Evolutionary conservation across 2,329 filamentous ascomycete species (phyloP), one percentile per base, ranked within the genome.

Genomic region (Cylindrodendrum hubeiense): DNA sequence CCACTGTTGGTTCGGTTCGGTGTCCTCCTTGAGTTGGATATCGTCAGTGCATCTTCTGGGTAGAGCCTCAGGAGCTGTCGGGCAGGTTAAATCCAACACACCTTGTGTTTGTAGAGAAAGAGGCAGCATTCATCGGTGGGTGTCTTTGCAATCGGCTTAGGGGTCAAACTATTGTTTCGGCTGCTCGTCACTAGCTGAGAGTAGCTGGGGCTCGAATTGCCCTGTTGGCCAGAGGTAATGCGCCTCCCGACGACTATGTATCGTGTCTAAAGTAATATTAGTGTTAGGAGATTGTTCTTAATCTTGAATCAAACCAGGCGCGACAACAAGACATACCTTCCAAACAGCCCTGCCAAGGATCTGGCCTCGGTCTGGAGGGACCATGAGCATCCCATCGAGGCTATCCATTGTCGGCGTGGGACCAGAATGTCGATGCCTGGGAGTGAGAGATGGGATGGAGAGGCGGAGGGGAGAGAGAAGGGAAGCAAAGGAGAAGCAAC

Each of bases 81-180:
- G 39, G n/a, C 34, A 15, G 4, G 22, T 37, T 13, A 51, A 46
- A 54, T 15, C 28, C 46, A 41, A 56, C 67, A 60, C 78, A 88
- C 86, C 81, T 86, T 88, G 70, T 81, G 77, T 73, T 90, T 90
- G 78, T 85, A 89, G 28, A 89, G 80, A 34, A 84, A 84, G 19
- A 89, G 78, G 63, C 81, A 86, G 57, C 82, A 79, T 65, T 81
- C 80, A 55, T 87, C 85, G 30, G 68, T 72, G n/a, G 71, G 67
- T 30, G 69, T 57, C 64, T 75, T 81, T 50, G 76, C 69, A 43
- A 77, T 76, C 34, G 75, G 65, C 66, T 80, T 85, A 34, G 80
- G 76, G 13, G 75, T 76, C 41, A 81, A 71, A 51, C 79, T 78
- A 66, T 77, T 79, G 66, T 77, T 77, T 50, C 80, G 81, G 56